Evolutionary conservation across 176 grass and related monocot genomes (phyloP), one percentile per base, ranked within the genome.

Genomic region (Aechmea fasciata): DNA sequence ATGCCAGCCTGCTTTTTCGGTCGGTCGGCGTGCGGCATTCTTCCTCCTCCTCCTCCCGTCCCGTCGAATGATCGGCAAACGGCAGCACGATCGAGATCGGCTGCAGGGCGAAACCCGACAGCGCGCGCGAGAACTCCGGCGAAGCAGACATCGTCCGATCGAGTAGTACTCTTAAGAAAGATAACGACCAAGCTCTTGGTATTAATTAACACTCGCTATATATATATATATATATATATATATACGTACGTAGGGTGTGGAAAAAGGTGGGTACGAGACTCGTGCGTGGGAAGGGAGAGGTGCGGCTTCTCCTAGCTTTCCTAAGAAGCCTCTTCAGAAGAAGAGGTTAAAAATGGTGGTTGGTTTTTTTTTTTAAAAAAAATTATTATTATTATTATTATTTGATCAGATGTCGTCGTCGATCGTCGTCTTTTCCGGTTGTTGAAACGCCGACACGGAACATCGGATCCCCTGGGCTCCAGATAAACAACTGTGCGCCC

Each of bases 1-100:
- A 66, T 18, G 51, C 63, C 76, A 92, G 74, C 61, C 71, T 71
- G 74, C 80, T 80, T 73, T 78, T 85, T 62, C 62, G 73, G 28
- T 82, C 51, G 11, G 82, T 88, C 77, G 89, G 89, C 69, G 89
- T 92, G 70, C 85, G 79, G 71, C 85, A 92, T 28, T 66, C 72
- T 18, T 59, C 14, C 59, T 66, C 52, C 70, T 66, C 52, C 70
- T 9, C 47, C 53, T 1, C 9, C 50, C 0, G 59, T 51, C 1
- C 62, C 73, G 19, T 51, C 79, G 50, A 71, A 59, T 1, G 17
- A 11, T 48, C 25, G 15, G 0, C 33, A 11, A 67, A 26, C 26
- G 65, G 65, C 14, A 67, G 17, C 24, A 67, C 2, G 41, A 33
- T 11, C 26, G 48, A n/a, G 41, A 67, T 67, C n/a, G 65, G 29